A percentile compares a stretch with the other conserved stretches of the same genome.
phyloP scores from a whole-genome alignment of 2,329 filamentous ascomycete species.

The Nakataea oryzae region DNA sequence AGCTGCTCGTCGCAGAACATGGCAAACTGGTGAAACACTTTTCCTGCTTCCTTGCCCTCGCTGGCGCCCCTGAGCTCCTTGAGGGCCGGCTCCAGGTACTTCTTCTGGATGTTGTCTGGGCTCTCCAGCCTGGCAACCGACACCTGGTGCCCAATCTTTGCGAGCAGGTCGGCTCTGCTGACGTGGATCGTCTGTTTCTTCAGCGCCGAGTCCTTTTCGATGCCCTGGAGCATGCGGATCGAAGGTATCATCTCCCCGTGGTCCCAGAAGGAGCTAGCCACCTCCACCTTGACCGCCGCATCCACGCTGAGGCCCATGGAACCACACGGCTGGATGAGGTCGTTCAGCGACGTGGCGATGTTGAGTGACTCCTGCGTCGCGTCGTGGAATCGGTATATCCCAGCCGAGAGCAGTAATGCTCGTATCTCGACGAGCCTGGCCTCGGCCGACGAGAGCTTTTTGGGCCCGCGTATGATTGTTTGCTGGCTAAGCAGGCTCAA shows the following conservation, averaged over 20 bases:
- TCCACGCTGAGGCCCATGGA: constrained; percentile 66
- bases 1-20: constrained; percentile 91
- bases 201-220: constrained; percentile 51
- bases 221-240: constrained; percentile 74
- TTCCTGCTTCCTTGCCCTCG: constrained; percentile 64
- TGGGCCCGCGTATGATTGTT: constrained; percentile 46
- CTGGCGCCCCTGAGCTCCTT: constrained; percentile 62
- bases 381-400: constrained; percentile 68
- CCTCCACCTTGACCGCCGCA: constrained; percentile 67
- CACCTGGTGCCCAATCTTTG: constrained; percentile 79
- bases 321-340: constrained; percentile 60
- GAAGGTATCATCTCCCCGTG: constrained; percentile 84
- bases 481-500: constrained; percentile 71
- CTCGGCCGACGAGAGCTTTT: constrained; percentile 51
- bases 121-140: constrained; percentile 86
- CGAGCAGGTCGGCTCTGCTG: constrained; percentile 68
- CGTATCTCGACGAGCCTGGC: constrained; percentile 65
- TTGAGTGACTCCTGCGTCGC: constrained; percentile 81
- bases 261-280: constrained; percentile 87
- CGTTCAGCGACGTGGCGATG: constrained; percentile 71
- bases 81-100: constrained; percentile 77
- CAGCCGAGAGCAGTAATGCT: constrained; percentile 64
- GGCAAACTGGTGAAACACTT: constrained; percentile 92
- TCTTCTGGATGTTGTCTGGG: constrained; percentile 77
- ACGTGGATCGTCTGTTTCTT: constrained; percentile 62